Conservation (phyloP, 2,329 filamentous ascomycete species). For the Daldinia eschscholtzii region DNA sequence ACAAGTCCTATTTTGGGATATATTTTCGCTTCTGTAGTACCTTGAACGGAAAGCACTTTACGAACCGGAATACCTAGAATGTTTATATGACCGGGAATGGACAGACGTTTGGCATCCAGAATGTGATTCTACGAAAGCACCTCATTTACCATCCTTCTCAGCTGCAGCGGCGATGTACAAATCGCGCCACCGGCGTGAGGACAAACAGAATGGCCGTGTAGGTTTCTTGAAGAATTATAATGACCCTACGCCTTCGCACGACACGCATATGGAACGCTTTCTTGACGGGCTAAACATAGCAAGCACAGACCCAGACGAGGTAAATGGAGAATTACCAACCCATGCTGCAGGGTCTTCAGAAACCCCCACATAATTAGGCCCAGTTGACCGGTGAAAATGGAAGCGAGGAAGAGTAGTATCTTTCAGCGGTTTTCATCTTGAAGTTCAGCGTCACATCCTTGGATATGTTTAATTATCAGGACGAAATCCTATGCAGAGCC, state of each 20-base stretch:
- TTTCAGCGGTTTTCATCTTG: constrained; percentile 16
- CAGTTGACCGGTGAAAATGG: neutral
- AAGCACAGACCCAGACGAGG: neutral
- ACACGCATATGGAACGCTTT: neutral
- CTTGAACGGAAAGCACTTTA: constrained; percentile 18
- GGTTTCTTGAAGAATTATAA: no score
- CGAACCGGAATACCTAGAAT: constrained; percentile 2
- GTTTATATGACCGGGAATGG: constrained; percentile 30
- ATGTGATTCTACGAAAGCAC: no score
- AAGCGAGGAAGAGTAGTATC: constrained; percentile 1
- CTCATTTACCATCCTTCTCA: neutral
- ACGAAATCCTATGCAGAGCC: neutral
- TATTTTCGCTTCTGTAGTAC: constrained; percentile 27
- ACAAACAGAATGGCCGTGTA: constrained; percentile 2
- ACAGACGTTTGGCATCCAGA: neutral
- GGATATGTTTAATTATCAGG: constrained; percentile 1
- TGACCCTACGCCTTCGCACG: no score
- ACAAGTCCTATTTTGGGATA: constrained; percentile 26
- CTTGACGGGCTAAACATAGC: neutral
- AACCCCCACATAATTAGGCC: no score
- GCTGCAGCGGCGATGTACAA: constrained; percentile 7
- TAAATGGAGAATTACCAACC: neutral
- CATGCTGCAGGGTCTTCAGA: neutral
- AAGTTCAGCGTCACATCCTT: constrained; percentile 3
- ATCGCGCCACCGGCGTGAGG: constrained; percentile 1